Evolutionary conservation across 805 yeast genomes (phyloP).

Genomic region (Grigorovia jiainica): DNA sequence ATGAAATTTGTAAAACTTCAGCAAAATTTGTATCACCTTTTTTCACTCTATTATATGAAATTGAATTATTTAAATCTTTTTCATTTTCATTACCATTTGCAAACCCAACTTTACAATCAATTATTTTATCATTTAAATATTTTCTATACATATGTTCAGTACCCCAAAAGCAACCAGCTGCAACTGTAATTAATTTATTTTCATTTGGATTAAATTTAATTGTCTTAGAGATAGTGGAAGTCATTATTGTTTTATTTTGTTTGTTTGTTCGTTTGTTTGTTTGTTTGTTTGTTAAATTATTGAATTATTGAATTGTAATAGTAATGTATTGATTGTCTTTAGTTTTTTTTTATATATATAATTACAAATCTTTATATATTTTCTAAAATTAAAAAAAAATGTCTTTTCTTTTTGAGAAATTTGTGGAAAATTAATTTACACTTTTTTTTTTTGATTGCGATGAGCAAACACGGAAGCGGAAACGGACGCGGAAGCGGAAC

Average conservation of each 20-base stretch:
- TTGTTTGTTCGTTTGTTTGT: background rate
- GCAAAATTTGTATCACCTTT: constrained; percentile 66
- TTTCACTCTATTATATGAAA: constrained; percentile 63
- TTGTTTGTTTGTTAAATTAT: too few relatives aligned
- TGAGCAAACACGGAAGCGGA: too few relatives aligned
- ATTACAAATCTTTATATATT: too few relatives aligned
- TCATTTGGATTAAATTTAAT: constrained; percentile 35
- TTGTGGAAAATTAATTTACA: too few relatives aligned
- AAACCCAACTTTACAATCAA: constrained; percentile 81
- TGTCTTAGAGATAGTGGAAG: constrained; percentile 30
- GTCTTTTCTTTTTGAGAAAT: too few relatives aligned
- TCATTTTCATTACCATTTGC: constrained; percentile 57
- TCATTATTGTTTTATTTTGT: constrained; percentile 6
- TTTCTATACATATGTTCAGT: constrained; percentile 76
- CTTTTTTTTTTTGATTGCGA: too few relatives aligned
- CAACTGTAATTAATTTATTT: constrained; percentile 47
- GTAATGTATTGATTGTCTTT: too few relatives aligned
- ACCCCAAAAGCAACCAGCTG: constrained; percentile 81
- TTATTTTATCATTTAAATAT: constrained; percentile 49
- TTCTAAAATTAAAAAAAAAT: too few relatives aligned
- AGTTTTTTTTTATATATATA: too few relatives aligned
- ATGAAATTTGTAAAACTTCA: constrained; percentile 76
- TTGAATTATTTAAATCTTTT: constrained; percentile 33
- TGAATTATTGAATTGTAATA: too few relatives aligned
- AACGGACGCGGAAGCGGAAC: too few relatives aligned